Conservation (phyloP, 2,329 filamentous ascomycete species). For the Diaporthe vexans region DNA sequence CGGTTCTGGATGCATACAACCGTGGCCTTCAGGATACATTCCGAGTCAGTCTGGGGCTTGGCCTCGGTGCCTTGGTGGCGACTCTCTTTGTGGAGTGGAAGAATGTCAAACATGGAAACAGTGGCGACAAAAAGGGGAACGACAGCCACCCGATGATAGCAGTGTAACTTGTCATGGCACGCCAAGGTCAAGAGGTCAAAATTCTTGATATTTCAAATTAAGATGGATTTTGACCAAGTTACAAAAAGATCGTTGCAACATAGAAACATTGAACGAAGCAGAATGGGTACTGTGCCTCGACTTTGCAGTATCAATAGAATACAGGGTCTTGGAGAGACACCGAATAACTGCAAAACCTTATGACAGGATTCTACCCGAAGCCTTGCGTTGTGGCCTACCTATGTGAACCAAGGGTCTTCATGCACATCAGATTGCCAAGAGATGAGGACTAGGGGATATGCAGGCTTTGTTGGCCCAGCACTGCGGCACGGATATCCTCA, state of each 20-base stretch:
- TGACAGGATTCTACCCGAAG: too few species aligned
- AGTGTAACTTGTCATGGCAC: not conserved
- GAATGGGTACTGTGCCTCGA: not conserved
- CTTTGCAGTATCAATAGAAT: too few species aligned
- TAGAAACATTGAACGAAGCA: not conserved
- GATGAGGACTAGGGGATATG: too few species aligned
- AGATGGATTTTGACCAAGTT: too few species aligned
- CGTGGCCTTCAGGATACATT: not conserved
- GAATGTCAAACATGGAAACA: not conserved
- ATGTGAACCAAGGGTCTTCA: too few species aligned
- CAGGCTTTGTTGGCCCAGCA: not conserved
- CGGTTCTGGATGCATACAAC: not conserved
- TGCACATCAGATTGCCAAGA: too few species aligned
- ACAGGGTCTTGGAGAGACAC: not conserved
- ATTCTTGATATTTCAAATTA: too few species aligned
- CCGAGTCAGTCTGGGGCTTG: not conserved
- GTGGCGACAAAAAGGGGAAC: slow-evolving; percentile 3
- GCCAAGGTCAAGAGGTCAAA: not conserved
- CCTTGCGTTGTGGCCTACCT: too few species aligned
- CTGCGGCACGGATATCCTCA: not conserved
- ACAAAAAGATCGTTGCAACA: not conserved
- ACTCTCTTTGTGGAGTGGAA: slow-evolving; percentile 11
- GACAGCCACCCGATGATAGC: slow-evolving; percentile 5
- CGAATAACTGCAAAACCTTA: not conserved
- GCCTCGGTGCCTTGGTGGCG: too few species aligned